Percentiles rank a stretch among this genome's conserved stretches.
These are phyloP conservation scores for Pyrenula aspistea DNA, from an alignment of 495 filamentous ascomycete species.

Conservation along the genomic window DNA sequence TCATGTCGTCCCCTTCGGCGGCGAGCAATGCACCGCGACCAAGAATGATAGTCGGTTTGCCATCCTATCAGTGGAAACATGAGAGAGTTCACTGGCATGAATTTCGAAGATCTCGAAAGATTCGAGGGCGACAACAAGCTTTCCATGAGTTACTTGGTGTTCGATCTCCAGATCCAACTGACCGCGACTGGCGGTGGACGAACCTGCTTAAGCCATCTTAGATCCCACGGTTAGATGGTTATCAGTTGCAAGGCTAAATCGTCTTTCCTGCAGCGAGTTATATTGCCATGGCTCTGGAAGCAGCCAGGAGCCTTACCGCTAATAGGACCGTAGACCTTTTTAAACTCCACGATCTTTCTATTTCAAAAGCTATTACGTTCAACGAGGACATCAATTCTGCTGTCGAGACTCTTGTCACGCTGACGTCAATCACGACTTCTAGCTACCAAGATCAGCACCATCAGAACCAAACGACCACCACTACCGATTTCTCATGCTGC, in stretches of 20 bases:
- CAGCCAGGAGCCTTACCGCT: conserved; percentile 12
- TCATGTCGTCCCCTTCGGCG: conserved; percentile 32
- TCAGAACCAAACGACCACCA: no score
- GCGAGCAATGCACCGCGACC: conserved; percentile 8
- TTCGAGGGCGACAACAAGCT: conserved; percentile 5
- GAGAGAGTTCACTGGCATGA: conserved; percentile 26
- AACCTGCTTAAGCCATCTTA: conserved; percentile 17
- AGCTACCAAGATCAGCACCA: no score
- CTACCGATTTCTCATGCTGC: no score
- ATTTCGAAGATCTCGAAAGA: conserved; percentile 19
- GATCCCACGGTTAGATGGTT: conserved; percentile 22
- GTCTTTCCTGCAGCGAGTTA: conserved; percentile 51
- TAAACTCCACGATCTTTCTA: conserved; percentile 10
- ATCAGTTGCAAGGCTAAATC: conserved; percentile 20
- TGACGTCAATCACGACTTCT: no score
- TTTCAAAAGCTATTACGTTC: no score
- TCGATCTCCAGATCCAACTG: conserved; percentile 1
- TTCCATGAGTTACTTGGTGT: conserved; percentile 18
- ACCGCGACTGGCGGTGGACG: conserved; percentile 13
- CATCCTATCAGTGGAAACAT: conserved; percentile 41
- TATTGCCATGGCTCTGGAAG: conserved; percentile 45
- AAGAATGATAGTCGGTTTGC: conserved; percentile 23
- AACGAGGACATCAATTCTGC: no score
- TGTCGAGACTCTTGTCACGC: no score
- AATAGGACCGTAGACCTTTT: conserved; percentile 5